phyloP scores from a whole-genome alignment of 306 rosid species.

The Medicago ruthenica region DNA sequence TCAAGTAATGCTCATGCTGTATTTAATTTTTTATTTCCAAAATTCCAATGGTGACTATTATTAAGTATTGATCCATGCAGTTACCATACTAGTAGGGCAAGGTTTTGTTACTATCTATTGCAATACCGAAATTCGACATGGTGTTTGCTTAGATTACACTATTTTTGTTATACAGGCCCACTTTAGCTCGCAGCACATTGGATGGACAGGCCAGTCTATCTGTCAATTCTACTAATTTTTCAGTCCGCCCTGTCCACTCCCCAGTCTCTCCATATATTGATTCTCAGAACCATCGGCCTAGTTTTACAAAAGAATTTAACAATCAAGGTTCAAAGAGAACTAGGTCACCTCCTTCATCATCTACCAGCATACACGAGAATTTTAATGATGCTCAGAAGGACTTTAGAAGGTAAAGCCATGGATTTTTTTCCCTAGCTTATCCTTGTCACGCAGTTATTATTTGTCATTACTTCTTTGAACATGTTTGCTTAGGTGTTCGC shows the following conservation, averaged over 20 bases:
- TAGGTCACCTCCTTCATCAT: conserved; percentile 59
- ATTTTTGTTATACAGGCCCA: conserved; percentile 54
- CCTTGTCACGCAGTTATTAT: conserved; percentile 18
- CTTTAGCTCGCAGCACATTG: conserved; percentile 44
- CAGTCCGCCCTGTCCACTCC: conserved; percentile 48
- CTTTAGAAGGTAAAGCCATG: conserved; percentile 50
- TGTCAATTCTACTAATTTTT: conserved; percentile 39
- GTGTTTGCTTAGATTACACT: conserved; percentile 35
- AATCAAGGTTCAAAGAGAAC: conserved; percentile 60
- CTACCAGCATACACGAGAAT: conserved; percentile 35
- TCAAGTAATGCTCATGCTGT: conserved; percentile 11
- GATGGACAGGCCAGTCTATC: conserved; percentile 45
- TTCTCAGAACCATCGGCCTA: conserved; percentile 50
- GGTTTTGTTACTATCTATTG: conserved; percentile 12
- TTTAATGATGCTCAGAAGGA: conserved; percentile 45
- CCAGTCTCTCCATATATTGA: conserved; percentile 42
- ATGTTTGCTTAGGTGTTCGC: no score
- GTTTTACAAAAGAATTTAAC: conserved; percentile 42
- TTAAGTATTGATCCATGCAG: conserved; percentile 15
- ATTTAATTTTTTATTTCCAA: conserved; percentile 14
- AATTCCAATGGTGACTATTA: conserved; percentile 1
- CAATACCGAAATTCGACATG: conserved; percentile 2
- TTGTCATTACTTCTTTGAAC: background rate
- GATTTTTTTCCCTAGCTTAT: background rate
- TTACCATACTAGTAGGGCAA: conserved; percentile 15